Percentiles rank a stretch among this genome's conserved stretches.
phyloP scores from a whole-genome alignment of 1,284 basidiomycete species.

The Ceratobasidium theobromae region DNA sequence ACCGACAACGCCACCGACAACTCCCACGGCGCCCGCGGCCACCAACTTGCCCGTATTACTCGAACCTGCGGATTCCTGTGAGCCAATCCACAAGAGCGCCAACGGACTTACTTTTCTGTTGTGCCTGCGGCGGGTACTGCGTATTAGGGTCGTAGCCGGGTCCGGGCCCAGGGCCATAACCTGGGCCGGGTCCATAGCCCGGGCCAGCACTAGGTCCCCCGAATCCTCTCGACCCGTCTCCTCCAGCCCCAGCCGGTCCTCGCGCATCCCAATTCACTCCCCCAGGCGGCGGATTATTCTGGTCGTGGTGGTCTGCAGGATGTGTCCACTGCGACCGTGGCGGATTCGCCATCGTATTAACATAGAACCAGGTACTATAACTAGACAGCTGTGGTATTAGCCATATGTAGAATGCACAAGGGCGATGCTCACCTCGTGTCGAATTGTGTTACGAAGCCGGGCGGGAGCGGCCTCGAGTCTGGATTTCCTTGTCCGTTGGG shows the following conservation, averaged over 20 bases:
- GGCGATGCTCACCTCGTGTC: not conserved
- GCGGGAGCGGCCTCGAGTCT: constrained; percentile 8
- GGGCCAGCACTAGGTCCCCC: not conserved
- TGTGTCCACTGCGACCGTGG: constrained; percentile 17
- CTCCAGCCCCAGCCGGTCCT: not conserved
- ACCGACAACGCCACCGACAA: constrained; percentile 14
- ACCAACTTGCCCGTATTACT: constrained; percentile 19
- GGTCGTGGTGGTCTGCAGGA: constrained; percentile 22
- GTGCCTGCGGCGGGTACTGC: not conserved
- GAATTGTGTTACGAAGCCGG: constrained; percentile 19
- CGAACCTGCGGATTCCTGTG: not conserved
- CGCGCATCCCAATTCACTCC: constrained; percentile 21
- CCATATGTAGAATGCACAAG: no score
- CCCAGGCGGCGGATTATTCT: constrained; percentile 23
- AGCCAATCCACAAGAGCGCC: not conserved
- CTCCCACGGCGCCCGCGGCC: constrained; percentile 10
- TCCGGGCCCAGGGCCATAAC: not conserved
- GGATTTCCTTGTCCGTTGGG: constrained; percentile 24
- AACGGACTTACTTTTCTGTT: constrained; percentile 4
- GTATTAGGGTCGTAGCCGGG: not conserved
- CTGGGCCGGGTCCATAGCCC: not conserved
- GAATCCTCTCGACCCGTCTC: not conserved
- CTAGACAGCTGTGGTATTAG: no score
- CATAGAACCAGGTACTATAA: constrained; percentile 22
- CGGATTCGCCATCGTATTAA: constrained; percentile 3